Evolutionary conservation across 495 filamentous ascomycete genomes (phyloP), one percentile per base, ranked within the genome.

Genomic region (Zalerion maritima): DNA sequence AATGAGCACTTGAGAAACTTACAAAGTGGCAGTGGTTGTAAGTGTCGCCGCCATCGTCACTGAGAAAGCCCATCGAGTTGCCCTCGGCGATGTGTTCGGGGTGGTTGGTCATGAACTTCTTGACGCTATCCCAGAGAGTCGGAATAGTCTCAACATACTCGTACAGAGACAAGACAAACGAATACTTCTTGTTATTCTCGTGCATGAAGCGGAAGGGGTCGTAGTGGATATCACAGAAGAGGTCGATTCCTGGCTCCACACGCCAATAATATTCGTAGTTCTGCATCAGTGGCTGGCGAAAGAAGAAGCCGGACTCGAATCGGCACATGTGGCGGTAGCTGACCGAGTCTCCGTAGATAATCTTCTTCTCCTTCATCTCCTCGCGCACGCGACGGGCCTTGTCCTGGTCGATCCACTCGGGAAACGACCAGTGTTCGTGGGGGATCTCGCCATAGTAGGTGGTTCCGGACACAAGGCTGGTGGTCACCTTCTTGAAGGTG

Each of bases 11-110:
- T 3, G 17, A n/a, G 6, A 19, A 20, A 67, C 78, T 60, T 67
- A 91, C 82, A 50, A 96, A 93, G 52, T 97, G 89, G 54, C 89
- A 97, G 48, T 84, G 74, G 60, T 96, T 97, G 59, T 94, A 97
- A 7, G 62, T 81, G 21, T 82, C 68, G 24, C 89, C 89, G 30
- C 70, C 74, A 37, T 97, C 83, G 37, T 94, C 83, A 50, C 82
- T 92, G 36, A 97, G 54, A 55, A 92, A 96, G 2, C 58, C 69
- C 78, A 97, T 81, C 4, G 80, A 77, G 57, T 97, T 97, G 37
- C 64, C 75, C 36, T 78, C 57, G 10, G 66, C 71, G 40, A 97
- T 71, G 45, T 97, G 81, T 54, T 96, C 76, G 0, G 89, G 91
- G 50, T 92, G 69, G 26, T 73, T 66, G 44, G 75, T 70, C 53